Percentiles rank a stretch among this genome's conserved stretches.
Evolutionary conservation across 768 basidiomycete genomes (phyloP).

Genomic region (Rhodotorula kratochvilovae): DNA sequence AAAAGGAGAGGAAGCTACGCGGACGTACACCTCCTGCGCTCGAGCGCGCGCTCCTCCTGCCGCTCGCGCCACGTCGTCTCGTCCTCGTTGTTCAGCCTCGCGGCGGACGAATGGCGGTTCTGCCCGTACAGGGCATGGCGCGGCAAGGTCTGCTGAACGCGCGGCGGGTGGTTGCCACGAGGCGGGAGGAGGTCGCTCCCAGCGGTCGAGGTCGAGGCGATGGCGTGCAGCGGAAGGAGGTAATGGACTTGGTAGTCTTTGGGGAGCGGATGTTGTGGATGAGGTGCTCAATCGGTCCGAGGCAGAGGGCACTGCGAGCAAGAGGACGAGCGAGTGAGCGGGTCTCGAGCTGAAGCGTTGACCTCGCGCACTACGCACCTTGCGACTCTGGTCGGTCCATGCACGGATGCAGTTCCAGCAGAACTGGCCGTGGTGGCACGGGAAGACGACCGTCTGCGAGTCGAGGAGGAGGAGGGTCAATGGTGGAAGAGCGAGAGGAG

Average conservation of each 20-base stretch:
- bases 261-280: constrained; percentile 34
- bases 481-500: neutral
- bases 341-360: no score
- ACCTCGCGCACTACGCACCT: no score
- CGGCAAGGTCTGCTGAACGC: neutral
- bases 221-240: constrained; percentile 29
- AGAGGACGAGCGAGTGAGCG: neutral
- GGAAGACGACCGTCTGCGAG: constrained; percentile 27
- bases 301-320: constrained; percentile 37
- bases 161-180: neutral
- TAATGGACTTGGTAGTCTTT: constrained; percentile 32
- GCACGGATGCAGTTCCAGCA: constrained; percentile 38
- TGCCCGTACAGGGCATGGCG: constrained; percentile 37
- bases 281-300: constrained; percentile 35
- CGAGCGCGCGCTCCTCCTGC: constrained; percentile 35
- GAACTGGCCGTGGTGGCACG: constrained; percentile 36
- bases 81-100: neutral
- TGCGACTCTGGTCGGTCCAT: constrained; percentile 37
- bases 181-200: constrained; percentile 1
- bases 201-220: constrained; percentile 7
- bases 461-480: no score
- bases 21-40: constrained; percentile 30
- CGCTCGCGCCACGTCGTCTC: constrained; percentile 28
- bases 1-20: no score
- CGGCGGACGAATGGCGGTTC: neutral